These are phyloP conservation scores for Zelonia costaricensis DNA, from an alignment of 208 protist genomes.

Conservation along the genomic window DNA sequence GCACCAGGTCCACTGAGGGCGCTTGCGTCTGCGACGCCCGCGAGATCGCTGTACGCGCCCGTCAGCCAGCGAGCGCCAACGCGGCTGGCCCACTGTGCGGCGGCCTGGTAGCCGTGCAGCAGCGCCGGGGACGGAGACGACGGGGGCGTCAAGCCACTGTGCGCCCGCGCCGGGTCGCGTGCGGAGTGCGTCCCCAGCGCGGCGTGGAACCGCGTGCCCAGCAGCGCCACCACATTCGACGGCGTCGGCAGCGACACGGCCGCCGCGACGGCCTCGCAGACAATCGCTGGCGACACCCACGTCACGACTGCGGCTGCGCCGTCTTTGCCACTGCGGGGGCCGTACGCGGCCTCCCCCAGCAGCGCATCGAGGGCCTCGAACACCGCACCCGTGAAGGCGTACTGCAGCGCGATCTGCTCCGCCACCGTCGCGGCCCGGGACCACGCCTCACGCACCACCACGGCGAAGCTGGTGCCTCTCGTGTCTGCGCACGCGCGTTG, in stretches of 20 bases:
- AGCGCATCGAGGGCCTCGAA: slow-evolving; percentile 40
- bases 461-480: not conserved
- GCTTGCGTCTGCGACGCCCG: not conserved
- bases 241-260: slow-evolving; percentile 19
- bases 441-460: slow-evolving; percentile 40
- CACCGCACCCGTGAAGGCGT: slow-evolving; percentile 43
- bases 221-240: slow-evolving; percentile 6
- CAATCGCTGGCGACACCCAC: slow-evolving; percentile 7
- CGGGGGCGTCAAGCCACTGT: not conserved
- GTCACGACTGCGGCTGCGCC: slow-evolving; percentile 9
- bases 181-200: not conserved
- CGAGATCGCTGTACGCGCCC: slow-evolving; percentile 2
- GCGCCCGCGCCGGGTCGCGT: not conserved
- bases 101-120: slow-evolving; percentile 22
- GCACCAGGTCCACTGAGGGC: not conserved
- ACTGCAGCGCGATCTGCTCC: slow-evolving; percentile 75
- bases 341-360: slow-evolving; percentile 11
- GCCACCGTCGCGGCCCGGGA: slow-evolving; percentile 42
- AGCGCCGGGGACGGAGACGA: slow-evolving; percentile 13
- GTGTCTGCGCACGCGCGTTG: not conserved
- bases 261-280: slow-evolving; percentile 20
- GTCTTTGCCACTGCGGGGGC: no score
- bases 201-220: slow-evolving; percentile 28
- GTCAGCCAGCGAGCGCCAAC: slow-evolving; percentile 19
- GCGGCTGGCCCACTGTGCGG: slow-evolving; percentile 26